Evolutionary conservation across 805 yeast species (phyloP).

Genomic region (Myxozyma lipomycoides): DNA sequence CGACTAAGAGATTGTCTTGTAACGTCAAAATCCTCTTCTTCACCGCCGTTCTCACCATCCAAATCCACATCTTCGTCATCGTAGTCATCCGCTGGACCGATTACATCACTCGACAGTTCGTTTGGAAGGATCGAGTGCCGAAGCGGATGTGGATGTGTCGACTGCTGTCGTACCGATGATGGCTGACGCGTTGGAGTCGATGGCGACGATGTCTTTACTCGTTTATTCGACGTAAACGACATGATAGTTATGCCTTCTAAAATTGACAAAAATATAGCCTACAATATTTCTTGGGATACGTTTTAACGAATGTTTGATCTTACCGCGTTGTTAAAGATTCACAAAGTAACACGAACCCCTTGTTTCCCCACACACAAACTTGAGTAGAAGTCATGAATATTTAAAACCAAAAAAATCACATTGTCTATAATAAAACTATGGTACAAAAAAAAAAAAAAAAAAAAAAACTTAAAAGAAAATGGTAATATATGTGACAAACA

Average conservation of each 20-base stretch:
- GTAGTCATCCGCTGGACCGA: background rate
- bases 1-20: slow-evolving; percentile 13
- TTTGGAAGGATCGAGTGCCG: slow-evolving; percentile 19
- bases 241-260: no score
- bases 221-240: background rate
- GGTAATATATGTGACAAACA: slow-evolving; percentile 1
- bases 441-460: background rate
- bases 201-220: background rate
- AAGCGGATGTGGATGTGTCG: slow-evolving; percentile 18
- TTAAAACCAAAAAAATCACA: no score
- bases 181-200: background rate
- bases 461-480: slow-evolving; percentile 2
- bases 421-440: no score
- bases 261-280: no score
- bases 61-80: background rate
- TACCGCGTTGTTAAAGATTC: no score
- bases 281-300: no score
- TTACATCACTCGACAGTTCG: slow-evolving; percentile 9
- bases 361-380: no score
- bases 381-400: no score
- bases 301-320: no score
- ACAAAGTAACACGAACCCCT: no score
- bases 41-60: background rate
- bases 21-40: slow-evolving; percentile 28
- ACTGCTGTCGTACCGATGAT: background rate